Conservation (phyloP, 139 green algal genomes). For the Marvania coccoides region DNA sequence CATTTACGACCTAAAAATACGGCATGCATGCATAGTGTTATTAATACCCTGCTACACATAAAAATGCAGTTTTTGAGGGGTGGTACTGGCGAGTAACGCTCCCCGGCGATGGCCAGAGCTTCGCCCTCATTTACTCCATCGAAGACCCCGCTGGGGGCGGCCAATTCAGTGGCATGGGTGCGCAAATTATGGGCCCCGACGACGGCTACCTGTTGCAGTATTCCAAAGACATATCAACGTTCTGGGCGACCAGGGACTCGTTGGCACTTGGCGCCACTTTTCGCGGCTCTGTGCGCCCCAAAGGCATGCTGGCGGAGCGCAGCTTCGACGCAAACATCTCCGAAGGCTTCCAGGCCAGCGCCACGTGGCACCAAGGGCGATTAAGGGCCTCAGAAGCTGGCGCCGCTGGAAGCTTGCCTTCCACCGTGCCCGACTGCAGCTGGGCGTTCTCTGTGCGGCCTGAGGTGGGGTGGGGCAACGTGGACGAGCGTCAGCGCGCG, state of each 20-base stretch:
- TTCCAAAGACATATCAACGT: slow-evolving; percentile 41
- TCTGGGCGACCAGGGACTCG: slow-evolving; percentile 64
- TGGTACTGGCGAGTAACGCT: slow-evolving; percentile 93
- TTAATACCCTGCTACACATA: not conserved
- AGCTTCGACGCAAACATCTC: slow-evolving; percentile 46
- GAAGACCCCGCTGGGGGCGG: slow-evolving; percentile 69
- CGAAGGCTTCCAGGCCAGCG: slow-evolving; percentile 66
- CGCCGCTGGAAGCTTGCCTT: slow-evolving; percentile 32
- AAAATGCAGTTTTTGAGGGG: slow-evolving; percentile 87
- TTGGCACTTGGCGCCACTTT: slow-evolving; percentile 67
- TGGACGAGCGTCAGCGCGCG: slow-evolving; percentile 39
- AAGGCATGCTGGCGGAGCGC: not conserved
- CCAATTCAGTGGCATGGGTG: slow-evolving; percentile 40
- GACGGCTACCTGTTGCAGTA: slow-evolving; percentile 92
- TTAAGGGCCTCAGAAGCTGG: slow-evolving; percentile 45
- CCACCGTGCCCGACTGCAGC: slow-evolving; percentile 34
- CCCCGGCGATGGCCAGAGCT: slow-evolving; percentile 72
- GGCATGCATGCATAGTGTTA: too few species aligned
- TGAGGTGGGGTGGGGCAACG: slow-evolving; percentile 72
- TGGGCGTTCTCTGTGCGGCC: slow-evolving; percentile 66
- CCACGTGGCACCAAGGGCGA: slow-evolving; percentile 57
- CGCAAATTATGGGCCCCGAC: slow-evolving; percentile 86
- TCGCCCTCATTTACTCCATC: slow-evolving; percentile 92
- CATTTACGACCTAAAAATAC: too few species aligned
- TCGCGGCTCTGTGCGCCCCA: not conserved